A percentile compares a stretch with the other conserved stretches of the same genome.
These are phyloP conservation scores for Lachnellula hyalina DNA, from an alignment of 2,329 filamentous ascomycete genomes.

Conservation along the genomic window DNA sequence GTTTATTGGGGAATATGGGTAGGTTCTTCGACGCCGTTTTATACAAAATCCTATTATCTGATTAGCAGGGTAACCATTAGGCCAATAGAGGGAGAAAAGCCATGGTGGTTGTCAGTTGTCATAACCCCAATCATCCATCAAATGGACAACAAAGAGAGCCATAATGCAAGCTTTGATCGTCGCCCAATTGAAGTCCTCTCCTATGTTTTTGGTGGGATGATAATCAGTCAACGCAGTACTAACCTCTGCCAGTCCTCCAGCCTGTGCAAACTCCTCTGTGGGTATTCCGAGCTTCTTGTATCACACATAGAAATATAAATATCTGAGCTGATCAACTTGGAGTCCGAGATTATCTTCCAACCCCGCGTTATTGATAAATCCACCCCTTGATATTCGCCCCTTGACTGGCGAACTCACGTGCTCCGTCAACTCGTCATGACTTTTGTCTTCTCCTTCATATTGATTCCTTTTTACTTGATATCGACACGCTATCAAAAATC, in stretches of 20 bases:
- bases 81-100: not conserved
- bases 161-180: no score
- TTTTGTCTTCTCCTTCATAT: not conserved
- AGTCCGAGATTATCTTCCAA: not conserved
- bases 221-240: not conserved
- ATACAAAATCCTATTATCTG: constrained; percentile 4
- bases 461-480: not conserved
- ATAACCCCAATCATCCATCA: no score
- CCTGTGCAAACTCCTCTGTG: not conserved
- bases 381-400: not conserved
- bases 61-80: not conserved
- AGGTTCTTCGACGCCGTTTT: constrained; percentile 7
- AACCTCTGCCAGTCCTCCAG: not conserved
- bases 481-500: not conserved
- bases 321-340: not conserved
- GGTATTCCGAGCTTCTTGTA: no score
- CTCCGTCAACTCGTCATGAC: not conserved
- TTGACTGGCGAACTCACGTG: not conserved
- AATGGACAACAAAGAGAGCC: no score
- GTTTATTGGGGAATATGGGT: constrained; percentile 5
- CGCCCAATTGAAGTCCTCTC: no score
- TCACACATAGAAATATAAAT: no score
- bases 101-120: no score
- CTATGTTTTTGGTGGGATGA: no score
- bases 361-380: not conserved